Conservation (phyloP, 768 basidiomycete genomes). For the Boletus tylopilopsis region DNA sequence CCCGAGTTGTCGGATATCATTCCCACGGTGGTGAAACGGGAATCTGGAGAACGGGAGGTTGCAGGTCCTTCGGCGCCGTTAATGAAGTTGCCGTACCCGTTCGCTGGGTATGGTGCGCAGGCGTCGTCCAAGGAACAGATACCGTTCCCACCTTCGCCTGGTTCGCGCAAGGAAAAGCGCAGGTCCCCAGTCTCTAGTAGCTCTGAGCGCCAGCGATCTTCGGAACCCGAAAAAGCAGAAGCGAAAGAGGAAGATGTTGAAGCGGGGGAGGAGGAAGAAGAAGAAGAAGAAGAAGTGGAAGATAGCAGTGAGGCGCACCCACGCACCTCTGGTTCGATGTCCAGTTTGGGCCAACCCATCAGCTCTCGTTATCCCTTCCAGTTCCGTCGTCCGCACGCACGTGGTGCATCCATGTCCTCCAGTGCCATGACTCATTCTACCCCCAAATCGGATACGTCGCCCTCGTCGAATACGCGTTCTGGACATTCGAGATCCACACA, state of each 20-base stretch:
- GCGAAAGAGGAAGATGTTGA: slow-evolving; percentile 20
- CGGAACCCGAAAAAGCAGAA: slow-evolving; percentile 28
- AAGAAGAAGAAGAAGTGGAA: slow-evolving; percentile 31
- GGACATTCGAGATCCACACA: slow-evolving; percentile 46
- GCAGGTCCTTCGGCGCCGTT: slow-evolving; percentile 41
- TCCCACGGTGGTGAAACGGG: slow-evolving; percentile 43
- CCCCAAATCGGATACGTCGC: slow-evolving; percentile 34
- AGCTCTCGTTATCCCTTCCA: slow-evolving; percentile 68
- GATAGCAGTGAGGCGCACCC: slow-evolving; percentile 53
- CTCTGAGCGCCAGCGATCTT: slow-evolving; percentile 29
- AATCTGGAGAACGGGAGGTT: slow-evolving; percentile 45
- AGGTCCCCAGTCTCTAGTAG: slow-evolving; percentile 26
- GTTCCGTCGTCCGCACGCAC: slow-evolving; percentile 44
- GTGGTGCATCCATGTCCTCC: slow-evolving; percentile 43
- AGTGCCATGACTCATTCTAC: slow-evolving; percentile 39
- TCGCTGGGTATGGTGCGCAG: slow-evolving; percentile 57
- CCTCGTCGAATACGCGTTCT: slow-evolving; percentile 38
- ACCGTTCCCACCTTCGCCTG: slow-evolving; percentile 71
- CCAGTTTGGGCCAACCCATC: slow-evolving; percentile 77
- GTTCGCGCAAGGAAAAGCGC: slow-evolving; percentile 38
- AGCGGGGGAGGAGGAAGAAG: slow-evolving; percentile 41
- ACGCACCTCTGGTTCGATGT: slow-evolving; percentile 78
- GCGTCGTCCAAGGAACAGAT: slow-evolving; percentile 61
- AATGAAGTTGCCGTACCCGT: slow-evolving; percentile 66
- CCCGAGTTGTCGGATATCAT: slow-evolving; percentile 39